These are phyloP conservation scores for Solanum chacoense DNA, from an alignment of 305 asterid species.

Conservation along the genomic window DNA sequence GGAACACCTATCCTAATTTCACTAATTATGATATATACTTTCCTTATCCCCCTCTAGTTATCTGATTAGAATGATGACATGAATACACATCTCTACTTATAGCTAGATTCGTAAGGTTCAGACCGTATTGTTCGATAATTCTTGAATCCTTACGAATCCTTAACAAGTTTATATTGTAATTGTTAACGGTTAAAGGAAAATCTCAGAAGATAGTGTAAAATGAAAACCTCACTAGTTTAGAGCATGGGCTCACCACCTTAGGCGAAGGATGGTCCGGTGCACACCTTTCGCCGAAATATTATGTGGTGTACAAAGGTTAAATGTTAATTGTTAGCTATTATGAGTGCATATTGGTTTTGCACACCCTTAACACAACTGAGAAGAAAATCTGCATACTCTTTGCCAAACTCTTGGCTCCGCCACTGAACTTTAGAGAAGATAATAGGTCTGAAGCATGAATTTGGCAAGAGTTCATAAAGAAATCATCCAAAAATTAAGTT, in stretches of 20 bases:
- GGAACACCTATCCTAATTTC: not conserved
- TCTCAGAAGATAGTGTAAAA: not conserved
- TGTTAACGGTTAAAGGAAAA: not conserved
- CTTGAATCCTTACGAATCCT: not conserved
- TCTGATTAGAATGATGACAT: not conserved
- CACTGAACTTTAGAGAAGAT: not conserved
- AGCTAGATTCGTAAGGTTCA: not conserved
- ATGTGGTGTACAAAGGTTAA: not conserved
- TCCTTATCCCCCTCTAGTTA: not conserved
- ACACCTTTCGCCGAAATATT: not conserved
- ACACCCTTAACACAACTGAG: not conserved
- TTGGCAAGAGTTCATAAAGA: not conserved
- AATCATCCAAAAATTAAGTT: not conserved
- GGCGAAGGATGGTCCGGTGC: not conserved
- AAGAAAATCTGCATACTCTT: not conserved
- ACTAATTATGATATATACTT: not conserved
- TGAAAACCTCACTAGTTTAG: not conserved
- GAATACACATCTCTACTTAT: not conserved
- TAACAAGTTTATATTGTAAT: not conserved
- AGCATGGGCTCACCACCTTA: not conserved
- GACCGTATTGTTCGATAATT: not conserved
- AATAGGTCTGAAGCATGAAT: not conserved
- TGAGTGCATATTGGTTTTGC: not conserved
- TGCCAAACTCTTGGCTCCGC: not conserved
- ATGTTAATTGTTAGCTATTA: not conserved